phyloP scores from a whole-genome alignment of 1,139 yeast species.

The Candida sp. region DNA sequence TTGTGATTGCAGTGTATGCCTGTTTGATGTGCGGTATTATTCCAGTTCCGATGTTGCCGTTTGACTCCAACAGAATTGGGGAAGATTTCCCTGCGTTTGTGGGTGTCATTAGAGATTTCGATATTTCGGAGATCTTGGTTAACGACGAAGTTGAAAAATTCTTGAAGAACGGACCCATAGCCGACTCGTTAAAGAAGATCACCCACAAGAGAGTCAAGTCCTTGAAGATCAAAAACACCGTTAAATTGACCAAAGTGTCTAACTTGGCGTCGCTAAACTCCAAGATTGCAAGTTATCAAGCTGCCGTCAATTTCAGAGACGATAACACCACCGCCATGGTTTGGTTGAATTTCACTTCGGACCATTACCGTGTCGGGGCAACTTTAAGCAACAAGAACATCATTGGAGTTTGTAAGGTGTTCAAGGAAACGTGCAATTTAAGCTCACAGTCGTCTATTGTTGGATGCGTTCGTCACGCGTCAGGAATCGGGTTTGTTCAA shows the following conservation, averaged over 20 bases:
- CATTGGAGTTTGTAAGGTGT: constrained; percentile 81
- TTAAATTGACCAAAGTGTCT: constrained; percentile 64
- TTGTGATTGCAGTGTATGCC: constrained; percentile 81
- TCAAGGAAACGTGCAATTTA: constrained; percentile 92
- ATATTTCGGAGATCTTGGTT: constrained; percentile 72
- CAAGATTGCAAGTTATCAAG: constrained; percentile 49
- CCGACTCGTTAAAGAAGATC: constrained; percentile 63
- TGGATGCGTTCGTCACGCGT: constrained; percentile 86
- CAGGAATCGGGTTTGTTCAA: constrained; percentile 89
- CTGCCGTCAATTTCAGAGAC: constrained; percentile 46
- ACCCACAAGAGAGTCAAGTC: constrained; percentile 46
- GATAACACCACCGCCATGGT: constrained; percentile 55
- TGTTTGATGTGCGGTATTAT: constrained; percentile 84
- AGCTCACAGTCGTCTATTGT: constrained; percentile 73
- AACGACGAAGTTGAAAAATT: constrained; percentile 78
- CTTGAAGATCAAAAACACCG: constrained; percentile 68
- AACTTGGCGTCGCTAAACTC: constrained; percentile 49
- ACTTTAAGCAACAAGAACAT: constrained; percentile 66
- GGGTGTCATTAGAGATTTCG: constrained; percentile 70
- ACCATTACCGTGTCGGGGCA: constrained; percentile 71
- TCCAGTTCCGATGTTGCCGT: constrained; percentile 80
- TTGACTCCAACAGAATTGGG: constrained; percentile 68
- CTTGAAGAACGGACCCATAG: constrained; percentile 70
- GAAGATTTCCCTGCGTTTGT: constrained; percentile 80
- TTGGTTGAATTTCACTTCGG: constrained; percentile 75